Base-by-base conservation (phyloP, 2,329 filamentous ascomycete genomes). In the Sporothrix phasma region DNA sequence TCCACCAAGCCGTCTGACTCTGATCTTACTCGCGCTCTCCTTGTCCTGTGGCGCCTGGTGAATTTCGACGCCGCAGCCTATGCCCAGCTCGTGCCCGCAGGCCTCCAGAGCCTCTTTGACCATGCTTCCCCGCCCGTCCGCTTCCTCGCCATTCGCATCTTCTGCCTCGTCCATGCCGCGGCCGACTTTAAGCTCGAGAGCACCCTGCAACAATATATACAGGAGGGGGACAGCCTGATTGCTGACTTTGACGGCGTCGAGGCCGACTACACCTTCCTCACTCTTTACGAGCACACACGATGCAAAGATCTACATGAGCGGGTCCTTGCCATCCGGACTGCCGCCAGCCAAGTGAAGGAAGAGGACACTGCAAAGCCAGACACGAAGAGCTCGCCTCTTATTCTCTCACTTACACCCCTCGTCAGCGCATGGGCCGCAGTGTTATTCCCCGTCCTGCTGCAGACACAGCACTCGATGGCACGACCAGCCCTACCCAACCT, bases 131-230 rank as follows among this genome's bases (percentile, higher is more conserved):
- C 76, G 65, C 77, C 83, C 17, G 83, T 96, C 60, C 85, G 89
- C 75, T 96, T 92, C 74, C 80, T 97, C 66, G 88, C 92, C 15
- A 82, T 96, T 64, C 85, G 91, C 67, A 84, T 92, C 65, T 89
- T 96, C 68, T 92, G 88, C 71, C 80, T 90, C 67, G 84, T 91
- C 64, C 84, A 95, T 69, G 85, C 86, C 70, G 89, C 89, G 34
- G 88, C 94, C 3, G 94, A 99, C 74, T 79, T 82, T 68, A 90
- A 90, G 67, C 81, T 89, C 56, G 88, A 95, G 71, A 79, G 83
- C 58, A 87, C 96, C 73, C 76, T 95, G 37, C 76, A 78, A 58
- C 80, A 83, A 70, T 81, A 92, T 73, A 78, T 93, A 63, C 85
- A 84, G 54, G 77, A 74, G 47, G 78, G 82, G 45, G 83, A 83